A percentile compares a stretch with the other conserved stretches of the same genome.
These are phyloP conservation scores for Pyrenophora teres DNA, from an alignment of 2,329 filamentous ascomycete genomes.

Conservation along the genomic window DNA sequence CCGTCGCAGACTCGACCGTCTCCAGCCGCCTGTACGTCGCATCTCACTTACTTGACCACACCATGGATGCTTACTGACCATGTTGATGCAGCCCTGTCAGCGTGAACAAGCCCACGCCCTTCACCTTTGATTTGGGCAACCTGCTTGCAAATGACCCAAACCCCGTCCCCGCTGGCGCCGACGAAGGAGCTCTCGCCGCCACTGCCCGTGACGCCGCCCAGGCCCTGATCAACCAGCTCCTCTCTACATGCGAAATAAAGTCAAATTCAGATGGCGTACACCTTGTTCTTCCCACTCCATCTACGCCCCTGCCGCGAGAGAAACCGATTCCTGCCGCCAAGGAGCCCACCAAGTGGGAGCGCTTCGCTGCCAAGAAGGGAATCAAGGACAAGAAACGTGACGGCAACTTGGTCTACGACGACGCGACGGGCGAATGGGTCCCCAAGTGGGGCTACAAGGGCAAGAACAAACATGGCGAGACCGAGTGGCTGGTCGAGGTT, in stretches of 20 bases:
- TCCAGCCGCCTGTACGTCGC: constrained; percentile 39
- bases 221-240: constrained; percentile 89
- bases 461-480: constrained; percentile 80
- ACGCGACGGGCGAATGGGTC: constrained; percentile 83
- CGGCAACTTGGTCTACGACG: constrained; percentile 81
- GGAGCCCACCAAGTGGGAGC: constrained; percentile 90
- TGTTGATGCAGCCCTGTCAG: constrained; percentile 33
- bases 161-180: constrained; percentile 66
- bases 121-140: constrained; percentile 89
- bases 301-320: constrained; percentile 80
- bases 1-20: constrained; percentile 41
- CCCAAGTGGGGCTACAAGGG: constrained; percentile 95
- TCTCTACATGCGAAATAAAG: constrained; percentile 81
- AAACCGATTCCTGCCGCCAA: constrained; percentile 86
- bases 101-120: constrained; percentile 77
- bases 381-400: constrained; percentile 88
- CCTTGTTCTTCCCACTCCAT: constrained; percentile 72
- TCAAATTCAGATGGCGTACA: constrained; percentile 73
- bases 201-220: constrained; percentile 89
- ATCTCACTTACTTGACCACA: constrained; percentile 3
- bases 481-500: constrained; percentile 91
- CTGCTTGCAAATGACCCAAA: constrained; percentile 88
- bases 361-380: constrained; percentile 95
- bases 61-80: neutral
- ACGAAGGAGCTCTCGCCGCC: constrained; percentile 70